Conservation (phyloP, 805 yeast species). For the Starmerella sirachaensis region DNA sequence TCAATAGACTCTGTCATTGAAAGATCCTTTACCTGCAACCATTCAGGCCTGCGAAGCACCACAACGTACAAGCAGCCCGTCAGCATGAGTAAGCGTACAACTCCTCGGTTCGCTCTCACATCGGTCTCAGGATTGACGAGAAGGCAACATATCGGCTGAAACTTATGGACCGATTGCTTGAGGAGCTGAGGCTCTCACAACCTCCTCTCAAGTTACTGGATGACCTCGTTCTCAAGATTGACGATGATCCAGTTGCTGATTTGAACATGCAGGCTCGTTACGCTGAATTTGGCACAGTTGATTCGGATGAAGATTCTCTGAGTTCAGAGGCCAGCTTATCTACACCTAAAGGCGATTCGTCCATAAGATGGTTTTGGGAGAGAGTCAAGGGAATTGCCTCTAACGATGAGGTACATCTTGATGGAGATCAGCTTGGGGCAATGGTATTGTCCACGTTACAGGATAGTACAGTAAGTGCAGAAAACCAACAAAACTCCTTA, state of each 20-base stretch:
- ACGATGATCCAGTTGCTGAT: constrained; percentile 16
- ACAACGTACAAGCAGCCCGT: too few relatives aligned
- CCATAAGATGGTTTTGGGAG: constrained; percentile 12
- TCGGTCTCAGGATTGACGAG: background rate
- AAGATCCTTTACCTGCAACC: too few relatives aligned
- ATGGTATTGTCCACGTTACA: constrained; percentile 8
- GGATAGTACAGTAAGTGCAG: constrained; percentile 34
- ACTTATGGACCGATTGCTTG: constrained; percentile 10
- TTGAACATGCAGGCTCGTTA: background rate
- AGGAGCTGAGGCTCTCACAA: constrained; percentile 8
- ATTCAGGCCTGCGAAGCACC: too few relatives aligned
- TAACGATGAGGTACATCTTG: constrained; percentile 5
- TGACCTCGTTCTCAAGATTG: constrained; percentile 13
- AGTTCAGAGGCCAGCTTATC: background rate
- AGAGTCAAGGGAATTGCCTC: constrained; percentile 8
- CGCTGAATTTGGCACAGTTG: constrained; percentile 2
- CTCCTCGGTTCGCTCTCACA: too few relatives aligned
- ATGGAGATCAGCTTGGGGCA: constrained; percentile 8
- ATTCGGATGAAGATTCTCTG: background rate
- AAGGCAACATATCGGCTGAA: too few relatives aligned
- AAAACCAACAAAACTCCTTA: constrained; percentile 54
- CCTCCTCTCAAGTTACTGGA: background rate
- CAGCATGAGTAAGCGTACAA: too few relatives aligned
- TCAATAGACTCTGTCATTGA: too few relatives aligned
- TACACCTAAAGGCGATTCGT: background rate